Base-by-base conservation (phyloP, 2,329 filamentous ascomycete genomes). In the Beauveria australis region DNA sequence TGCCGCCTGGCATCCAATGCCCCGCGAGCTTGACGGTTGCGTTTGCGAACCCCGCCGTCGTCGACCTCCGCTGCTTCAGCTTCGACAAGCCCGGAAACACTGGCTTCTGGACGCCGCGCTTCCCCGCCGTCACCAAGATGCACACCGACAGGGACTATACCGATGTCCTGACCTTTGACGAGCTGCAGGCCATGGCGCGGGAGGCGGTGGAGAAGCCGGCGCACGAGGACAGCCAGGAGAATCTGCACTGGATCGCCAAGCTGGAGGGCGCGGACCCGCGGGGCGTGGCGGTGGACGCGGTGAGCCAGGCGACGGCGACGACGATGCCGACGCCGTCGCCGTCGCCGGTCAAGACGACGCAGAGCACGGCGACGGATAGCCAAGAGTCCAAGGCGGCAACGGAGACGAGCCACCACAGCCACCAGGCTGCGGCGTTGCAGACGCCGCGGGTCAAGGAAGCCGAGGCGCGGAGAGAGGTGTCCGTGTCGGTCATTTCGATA, bases 1-100 rank as follows among this genome's bases (percentile, higher is more conserved):
- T 81, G 22, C 76, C 80, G 12, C 72, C 74, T 12, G 76, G 78
- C 0, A 65, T 80, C 2, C 73, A 78, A 56, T 71, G 71, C 43
- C 71, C 74, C 49, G 69, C 76, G 67, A 63, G 74, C 61, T 74
- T 81, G 64, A 76, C 78, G 0, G 73, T 79, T 1, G 72, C 87
- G 1, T 96, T 96, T 70, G 81, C 79, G 7, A 76, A 79, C 0
- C 91, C 91, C 0, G 82, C 91, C 22, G 84, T 96, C 0, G 89
- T 92, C 60, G 92, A 96, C 66, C 77, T 96, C 62, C 79, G 89
- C 26, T 92, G 91, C 58, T 89, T 90, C 63, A 87, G 88, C 0
- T 96, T 92, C 66, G 88, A 91, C 62, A 89, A 87, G 67, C 80
- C 82, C 3, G 81, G 84, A 4, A 87, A 88, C 67, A 85, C 84